Evolutionary conservation across 208 protist genomes (phyloP).

Genomic region (Trypanosoma lewisi): DNA sequence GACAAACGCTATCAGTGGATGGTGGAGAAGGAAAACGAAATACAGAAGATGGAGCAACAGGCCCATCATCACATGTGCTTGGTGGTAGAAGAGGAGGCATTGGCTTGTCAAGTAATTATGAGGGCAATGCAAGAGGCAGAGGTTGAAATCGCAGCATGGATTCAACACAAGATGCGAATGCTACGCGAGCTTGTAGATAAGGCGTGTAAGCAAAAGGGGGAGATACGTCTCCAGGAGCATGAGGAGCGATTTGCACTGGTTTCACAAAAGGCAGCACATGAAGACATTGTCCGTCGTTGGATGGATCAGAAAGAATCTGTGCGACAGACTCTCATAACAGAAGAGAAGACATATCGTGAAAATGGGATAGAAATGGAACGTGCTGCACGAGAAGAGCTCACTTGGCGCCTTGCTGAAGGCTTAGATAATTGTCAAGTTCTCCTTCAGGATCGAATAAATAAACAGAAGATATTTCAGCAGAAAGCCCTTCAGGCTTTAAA

Average conservation of each 20-base stretch:
- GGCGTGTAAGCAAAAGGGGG: constrained; percentile 19
- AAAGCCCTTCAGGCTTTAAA: constrained; percentile 1
- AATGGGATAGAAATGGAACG: constrained; percentile 22
- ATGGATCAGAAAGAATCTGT: constrained; percentile 26
- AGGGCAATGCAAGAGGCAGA: constrained; percentile 26
- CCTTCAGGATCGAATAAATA: constrained; percentile 15
- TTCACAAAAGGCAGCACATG: constrained; percentile 41
- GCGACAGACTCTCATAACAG: constrained; percentile 15
- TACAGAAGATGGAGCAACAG: constrained; percentile 15
- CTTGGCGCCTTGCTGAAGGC: constrained; percentile 10
- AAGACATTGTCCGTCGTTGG: constrained; percentile 42
- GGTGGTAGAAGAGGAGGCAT: constrained; percentile 35
- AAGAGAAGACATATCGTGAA: constrained; percentile 19
- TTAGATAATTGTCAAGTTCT: constrained; percentile 7
- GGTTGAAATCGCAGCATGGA: constrained; percentile 26
- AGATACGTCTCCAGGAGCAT: constrained; percentile 41
- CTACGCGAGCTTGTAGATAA: constrained; percentile 24
- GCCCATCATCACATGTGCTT: constrained; percentile 8
- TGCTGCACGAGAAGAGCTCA: constrained; percentile 25
- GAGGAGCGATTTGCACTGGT: constrained; percentile 45
- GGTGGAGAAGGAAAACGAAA: constrained; percentile 27
- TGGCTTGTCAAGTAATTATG: constrained; percentile 21
- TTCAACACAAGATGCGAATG: constrained; percentile 34
- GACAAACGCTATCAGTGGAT: constrained; percentile 42
- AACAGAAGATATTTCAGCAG: constrained; percentile 24